Evolutionary conservation across 1,284 basidiomycete genomes (phyloP).

Genomic region (Peniophora sp.): DNA sequence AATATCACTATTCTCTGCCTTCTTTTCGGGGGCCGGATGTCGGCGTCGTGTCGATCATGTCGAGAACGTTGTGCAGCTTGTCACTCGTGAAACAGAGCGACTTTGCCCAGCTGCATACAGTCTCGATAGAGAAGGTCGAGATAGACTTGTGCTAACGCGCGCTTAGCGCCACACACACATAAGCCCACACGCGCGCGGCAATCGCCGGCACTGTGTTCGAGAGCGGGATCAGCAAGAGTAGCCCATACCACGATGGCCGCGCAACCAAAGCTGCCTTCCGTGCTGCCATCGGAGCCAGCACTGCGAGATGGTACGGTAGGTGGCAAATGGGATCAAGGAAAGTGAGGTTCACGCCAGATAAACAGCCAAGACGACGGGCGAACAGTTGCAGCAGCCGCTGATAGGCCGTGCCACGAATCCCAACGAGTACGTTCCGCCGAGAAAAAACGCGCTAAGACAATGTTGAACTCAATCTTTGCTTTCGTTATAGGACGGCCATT

Average conservation of each 20-base stretch:
- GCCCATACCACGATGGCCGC: slow-evolving; percentile 4
- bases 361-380: slow-evolving; percentile 8
- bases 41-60: too few relatives aligned
- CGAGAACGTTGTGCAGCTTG: too few relatives aligned
- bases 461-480: not conserved
- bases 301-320: slow-evolving; percentile 41
- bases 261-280: slow-evolving; percentile 37
- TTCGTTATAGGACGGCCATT: slow-evolving; percentile 9
- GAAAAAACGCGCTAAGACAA: not conserved
- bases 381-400: slow-evolving; percentile 8
- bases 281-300: slow-evolving; percentile 44
- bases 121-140: too few relatives aligned
- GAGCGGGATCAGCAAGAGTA: too few relatives aligned
- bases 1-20: too few relatives aligned
- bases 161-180: too few relatives aligned
- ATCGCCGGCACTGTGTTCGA: too few relatives aligned
- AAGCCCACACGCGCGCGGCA: too few relatives aligned
- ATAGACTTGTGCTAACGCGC: too few relatives aligned
- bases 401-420: slow-evolving; percentile 11
- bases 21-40: not conserved
- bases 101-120: too few relatives aligned
- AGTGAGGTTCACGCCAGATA: not conserved
- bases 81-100: too few relatives aligned
- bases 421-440: slow-evolving; percentile 5
- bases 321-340: too few relatives aligned